Evolutionary conservation across 306 rosid genomes (phyloP).

Genomic region (Inga laurina): DNA sequence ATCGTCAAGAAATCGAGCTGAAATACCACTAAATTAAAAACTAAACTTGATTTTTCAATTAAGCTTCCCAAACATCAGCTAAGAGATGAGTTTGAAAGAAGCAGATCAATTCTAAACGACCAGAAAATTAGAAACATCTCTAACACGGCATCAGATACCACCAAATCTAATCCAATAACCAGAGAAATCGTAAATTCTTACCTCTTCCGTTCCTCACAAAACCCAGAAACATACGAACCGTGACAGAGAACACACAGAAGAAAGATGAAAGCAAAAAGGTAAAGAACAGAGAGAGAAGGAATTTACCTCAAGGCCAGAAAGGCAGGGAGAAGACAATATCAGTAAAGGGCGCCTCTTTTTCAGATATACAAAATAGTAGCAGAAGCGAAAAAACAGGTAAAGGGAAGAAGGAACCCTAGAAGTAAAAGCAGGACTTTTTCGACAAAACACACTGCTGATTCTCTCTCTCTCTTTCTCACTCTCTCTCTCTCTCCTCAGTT

Average conservation of each 20-base stretch:
- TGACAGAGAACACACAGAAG: neutral
- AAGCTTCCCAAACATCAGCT: constrained; percentile 30
- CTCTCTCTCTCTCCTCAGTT: neutral
- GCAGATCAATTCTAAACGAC: constrained; percentile 36
- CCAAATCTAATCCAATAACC: constrained; percentile 29
- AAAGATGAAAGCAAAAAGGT: constrained; percentile 5
- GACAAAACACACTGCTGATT: neutral
- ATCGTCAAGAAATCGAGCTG: neutral
- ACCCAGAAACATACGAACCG: constrained; percentile 23
- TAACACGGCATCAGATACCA: constrained; percentile 21
- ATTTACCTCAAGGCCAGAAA: constrained; percentile 39
- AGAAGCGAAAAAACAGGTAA: constrained; percentile 21
- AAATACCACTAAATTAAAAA: constrained; percentile 8
- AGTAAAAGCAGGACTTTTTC: constrained; percentile 38
- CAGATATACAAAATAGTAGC: constrained; percentile 7
- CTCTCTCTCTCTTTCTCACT: neutral
- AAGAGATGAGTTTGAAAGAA: constrained; percentile 4
- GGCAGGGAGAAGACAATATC: constrained; percentile 42
- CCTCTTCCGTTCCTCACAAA: constrained; percentile 27
- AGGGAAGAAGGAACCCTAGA: constrained; percentile 37
- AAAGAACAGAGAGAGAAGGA: constrained; percentile 4
- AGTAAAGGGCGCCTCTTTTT: constrained; percentile 23
- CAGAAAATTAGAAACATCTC: constrained; percentile 26
- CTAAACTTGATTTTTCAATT: constrained; percentile 19
- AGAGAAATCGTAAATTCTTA: constrained; percentile 2